phyloP scores from a whole-genome alignment of 768 basidiomycete species.

The Leccinum obscurum region DNA sequence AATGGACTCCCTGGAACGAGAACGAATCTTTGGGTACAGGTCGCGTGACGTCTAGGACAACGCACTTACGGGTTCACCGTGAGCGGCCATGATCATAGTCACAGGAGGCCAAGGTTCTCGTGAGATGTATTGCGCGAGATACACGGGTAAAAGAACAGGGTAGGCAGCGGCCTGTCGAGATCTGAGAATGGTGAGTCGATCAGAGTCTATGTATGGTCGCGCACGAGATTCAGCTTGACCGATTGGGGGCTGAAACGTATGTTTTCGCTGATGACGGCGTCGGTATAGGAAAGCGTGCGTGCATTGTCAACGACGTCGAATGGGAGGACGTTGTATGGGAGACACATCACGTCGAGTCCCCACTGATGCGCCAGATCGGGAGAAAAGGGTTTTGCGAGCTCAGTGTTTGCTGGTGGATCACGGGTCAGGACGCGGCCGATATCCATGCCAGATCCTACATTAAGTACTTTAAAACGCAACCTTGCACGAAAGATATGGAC shows the following conservation, averaged over 20 bases:
- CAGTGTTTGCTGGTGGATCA: constrained; percentile 23
- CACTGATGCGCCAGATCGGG: constrained; percentile 47
- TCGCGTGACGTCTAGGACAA: neutral
- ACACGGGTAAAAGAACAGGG: constrained; percentile 64
- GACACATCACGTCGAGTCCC: constrained; percentile 49
- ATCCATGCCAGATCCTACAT: constrained; percentile 23
- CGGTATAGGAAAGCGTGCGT: constrained; percentile 34
- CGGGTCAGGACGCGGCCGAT: constrained; percentile 46
- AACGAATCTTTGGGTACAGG: neutral
- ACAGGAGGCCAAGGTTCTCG: constrained; percentile 27
- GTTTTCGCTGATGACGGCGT: constrained; percentile 39
- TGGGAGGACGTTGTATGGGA: constrained; percentile 58
- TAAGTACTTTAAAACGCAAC: neutral
- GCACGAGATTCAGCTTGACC: constrained; percentile 47
- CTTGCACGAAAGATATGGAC: neutral
- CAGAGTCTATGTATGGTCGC: constrained; percentile 15
- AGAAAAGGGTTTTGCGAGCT: constrained; percentile 47
- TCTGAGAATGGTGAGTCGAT: constrained; percentile 8
- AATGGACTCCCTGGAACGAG: constrained; percentile 24
- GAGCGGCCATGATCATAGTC: constrained; percentile 31
- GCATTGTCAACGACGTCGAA: constrained; percentile 46
- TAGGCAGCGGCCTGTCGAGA: constrained; percentile 52
- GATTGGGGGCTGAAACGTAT: constrained; percentile 45
- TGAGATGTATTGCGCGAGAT: constrained; percentile 52
- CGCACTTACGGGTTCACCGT: constrained; percentile 27